Percentiles rank a stretch among this genome's conserved stretches.
phyloP scores from a whole-genome alignment of 75 land plant genomes.

The Larix kaempferi region DNA sequence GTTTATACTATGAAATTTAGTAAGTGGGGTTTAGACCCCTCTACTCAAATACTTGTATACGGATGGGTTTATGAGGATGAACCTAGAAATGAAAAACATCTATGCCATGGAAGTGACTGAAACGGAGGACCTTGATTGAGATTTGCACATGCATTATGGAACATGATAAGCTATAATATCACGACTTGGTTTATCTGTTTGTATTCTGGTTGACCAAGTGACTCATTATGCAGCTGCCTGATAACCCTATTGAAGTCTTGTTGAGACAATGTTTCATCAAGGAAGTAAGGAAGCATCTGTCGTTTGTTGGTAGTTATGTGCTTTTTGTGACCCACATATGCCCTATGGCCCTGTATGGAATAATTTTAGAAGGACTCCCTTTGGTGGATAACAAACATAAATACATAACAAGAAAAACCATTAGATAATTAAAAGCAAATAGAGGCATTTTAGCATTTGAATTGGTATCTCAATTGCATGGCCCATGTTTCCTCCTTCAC shows the following conservation, averaged over 20 bases:
- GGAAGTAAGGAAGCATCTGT: slow-evolving; percentile 54
- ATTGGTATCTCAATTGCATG: slow-evolving; percentile 55
- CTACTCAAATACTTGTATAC: no score
- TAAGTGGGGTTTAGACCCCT: no score
- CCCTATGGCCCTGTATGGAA: slow-evolving; percentile 62
- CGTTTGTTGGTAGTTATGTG: slow-evolving; percentile 72
- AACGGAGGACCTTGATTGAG: background rate
- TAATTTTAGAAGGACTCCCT: no score
- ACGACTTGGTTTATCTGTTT: slow-evolving; percentile 28
- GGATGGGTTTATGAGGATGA: no score
- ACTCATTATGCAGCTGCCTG: slow-evolving; percentile 36
- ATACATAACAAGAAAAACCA: background rate
- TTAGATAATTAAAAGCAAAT: background rate
- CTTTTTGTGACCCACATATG: slow-evolving; percentile 71
- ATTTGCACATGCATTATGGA: background rate
- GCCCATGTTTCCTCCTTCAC: slow-evolving; percentile 94
- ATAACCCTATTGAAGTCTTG: slow-evolving; percentile 43
- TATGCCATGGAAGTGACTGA: background rate
- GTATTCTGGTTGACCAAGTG: slow-evolving; percentile 53
- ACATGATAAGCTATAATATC: slow-evolving; percentile 61
- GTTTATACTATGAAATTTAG: no score
- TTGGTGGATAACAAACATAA: no score
- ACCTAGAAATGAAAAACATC: background rate
- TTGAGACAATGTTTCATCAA: slow-evolving; percentile 40
- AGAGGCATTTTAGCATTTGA: background rate